phyloP scores from a whole-genome alignment of 2,329 filamentous ascomycete species.

The Colletotrichum navitas region DNA sequence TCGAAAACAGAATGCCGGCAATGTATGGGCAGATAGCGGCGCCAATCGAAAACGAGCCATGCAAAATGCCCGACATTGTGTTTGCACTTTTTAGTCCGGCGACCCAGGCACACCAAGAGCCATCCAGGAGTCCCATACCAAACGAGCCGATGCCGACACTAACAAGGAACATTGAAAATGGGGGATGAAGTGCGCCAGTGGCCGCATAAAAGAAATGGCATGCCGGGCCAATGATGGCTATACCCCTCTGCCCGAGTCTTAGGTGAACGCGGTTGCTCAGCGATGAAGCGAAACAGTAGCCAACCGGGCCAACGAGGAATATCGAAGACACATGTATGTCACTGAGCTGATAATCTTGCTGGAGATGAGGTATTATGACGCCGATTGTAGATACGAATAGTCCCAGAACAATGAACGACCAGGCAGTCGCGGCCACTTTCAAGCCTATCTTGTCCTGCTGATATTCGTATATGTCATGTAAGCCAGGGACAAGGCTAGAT shows the following conservation, averaged over 20 bases:
- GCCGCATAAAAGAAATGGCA: conserved; percentile 68
- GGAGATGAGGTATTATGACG: conserved; percentile 50
- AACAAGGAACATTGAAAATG: conserved; percentile 74
- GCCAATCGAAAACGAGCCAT: conserved; percentile 79
- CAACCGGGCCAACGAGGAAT: conserved; percentile 57
- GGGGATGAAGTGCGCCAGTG: conserved; percentile 74
- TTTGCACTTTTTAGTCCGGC: conserved; percentile 56
- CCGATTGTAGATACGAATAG: conserved; percentile 48
- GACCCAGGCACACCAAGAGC: conserved; percentile 60
- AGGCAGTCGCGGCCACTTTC: conserved; percentile 23
- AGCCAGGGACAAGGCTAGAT: background rate
- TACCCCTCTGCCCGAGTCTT: conserved; percentile 71
- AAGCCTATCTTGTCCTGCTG: background rate
- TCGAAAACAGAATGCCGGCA: conserved; percentile 79
- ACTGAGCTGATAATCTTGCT: conserved; percentile 55
- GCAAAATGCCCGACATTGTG: conserved; percentile 75
- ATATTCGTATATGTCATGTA: background rate
- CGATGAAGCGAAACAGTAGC: conserved; percentile 58
- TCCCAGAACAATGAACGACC: conserved; percentile 44
- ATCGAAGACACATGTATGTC: conserved; percentile 59
- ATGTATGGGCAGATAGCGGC: conserved; percentile 77
- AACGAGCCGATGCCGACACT: conserved; percentile 67
- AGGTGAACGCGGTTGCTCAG: conserved; percentile 55
- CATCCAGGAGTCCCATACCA: conserved; percentile 57
- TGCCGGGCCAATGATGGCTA: conserved; percentile 55